These are phyloP conservation scores for Guyanaporus albipodus DNA, from an alignment of 768 basidiomycete species.

Conservation along the genomic window DNA sequence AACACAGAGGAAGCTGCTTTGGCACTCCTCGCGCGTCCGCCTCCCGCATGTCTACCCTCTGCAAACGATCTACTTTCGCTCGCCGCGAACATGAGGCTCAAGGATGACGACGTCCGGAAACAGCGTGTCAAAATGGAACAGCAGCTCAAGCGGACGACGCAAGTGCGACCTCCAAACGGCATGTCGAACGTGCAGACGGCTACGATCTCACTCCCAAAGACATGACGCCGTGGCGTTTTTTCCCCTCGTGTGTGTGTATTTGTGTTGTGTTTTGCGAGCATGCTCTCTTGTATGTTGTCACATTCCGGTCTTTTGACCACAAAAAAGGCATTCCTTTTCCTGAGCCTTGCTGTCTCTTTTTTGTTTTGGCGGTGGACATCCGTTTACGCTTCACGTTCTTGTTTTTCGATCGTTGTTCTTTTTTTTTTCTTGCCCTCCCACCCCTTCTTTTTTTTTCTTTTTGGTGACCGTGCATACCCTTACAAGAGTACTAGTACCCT, in stretches of 20 bases:
- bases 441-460: no score
- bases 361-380: not conserved
- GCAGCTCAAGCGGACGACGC: constrained; percentile 60
- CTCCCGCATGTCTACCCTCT: constrained; percentile 50
- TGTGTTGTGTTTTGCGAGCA: constrained; percentile 5
- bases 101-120: constrained; percentile 76
- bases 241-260: not conserved
- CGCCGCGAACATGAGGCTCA: constrained; percentile 62
- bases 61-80: constrained; percentile 60
- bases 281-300: constrained; percentile 13
- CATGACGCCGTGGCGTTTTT: constrained; percentile 2
- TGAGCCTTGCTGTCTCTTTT: no score
- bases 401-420: not conserved
- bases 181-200: constrained; percentile 23
- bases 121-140: constrained; percentile 72
- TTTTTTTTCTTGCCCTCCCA: not conserved
- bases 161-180: constrained; percentile 32
- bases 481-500: no score
- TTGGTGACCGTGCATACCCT: no score
- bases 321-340: not conserved
- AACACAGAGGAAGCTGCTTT: constrained; percentile 46
- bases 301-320: no score
- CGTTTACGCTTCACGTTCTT: not conserved
- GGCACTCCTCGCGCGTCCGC: constrained; percentile 47
- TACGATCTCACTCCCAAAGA: constrained; percentile 29